These are phyloP conservation scores for Cyberlindnera xishuangbannaensis DNA, from an alignment of 805 yeast species.

Conservation along the genomic window DNA sequence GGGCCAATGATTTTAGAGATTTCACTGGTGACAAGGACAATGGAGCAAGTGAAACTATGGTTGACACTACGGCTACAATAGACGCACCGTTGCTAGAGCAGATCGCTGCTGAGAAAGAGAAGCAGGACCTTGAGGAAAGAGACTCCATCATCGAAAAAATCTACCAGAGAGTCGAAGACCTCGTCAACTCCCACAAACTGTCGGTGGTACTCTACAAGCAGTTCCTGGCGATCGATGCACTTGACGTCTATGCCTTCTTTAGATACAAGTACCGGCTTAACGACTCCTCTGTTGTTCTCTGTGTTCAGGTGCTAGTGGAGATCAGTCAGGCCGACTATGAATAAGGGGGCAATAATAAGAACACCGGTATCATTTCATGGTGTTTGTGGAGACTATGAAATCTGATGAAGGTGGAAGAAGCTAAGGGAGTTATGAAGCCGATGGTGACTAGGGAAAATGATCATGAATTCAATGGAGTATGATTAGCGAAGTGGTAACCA, in stretches of 20 bases:
- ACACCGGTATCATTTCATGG: not conserved
- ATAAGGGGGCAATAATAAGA: not conserved
- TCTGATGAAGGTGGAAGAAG: too few relatives aligned
- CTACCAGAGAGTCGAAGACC: constrained; percentile 9
- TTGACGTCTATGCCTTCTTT: constrained; percentile 9
- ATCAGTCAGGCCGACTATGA: constrained; percentile 8
- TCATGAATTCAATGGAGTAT: too few relatives aligned
- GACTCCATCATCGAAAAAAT: constrained; percentile 8
- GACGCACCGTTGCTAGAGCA: too few relatives aligned
- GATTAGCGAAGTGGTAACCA: too few relatives aligned
- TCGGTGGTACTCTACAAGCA: constrained; percentile 6
- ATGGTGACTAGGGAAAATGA: too few relatives aligned
- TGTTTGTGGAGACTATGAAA: not conserved
- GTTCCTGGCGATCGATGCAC: constrained; percentile 11
- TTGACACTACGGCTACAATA: too few relatives aligned
- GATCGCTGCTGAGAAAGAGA: too few relatives aligned
- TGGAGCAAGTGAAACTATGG: too few relatives aligned
- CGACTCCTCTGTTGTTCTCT: constrained; percentile 9
- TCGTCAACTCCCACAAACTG: constrained; percentile 3
- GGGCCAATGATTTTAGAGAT: too few relatives aligned
- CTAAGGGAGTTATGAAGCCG: too few relatives aligned
- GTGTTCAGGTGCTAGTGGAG: constrained; percentile 12
- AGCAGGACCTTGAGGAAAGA: constrained; percentile 1
- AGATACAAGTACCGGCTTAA: constrained; percentile 10
- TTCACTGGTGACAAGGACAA: too few relatives aligned